Evolutionary conservation across 768 basidiomycete species (phyloP), one percentile per base, ranked within the genome.

Genomic region (Kwoniella heveanensis): DNA sequence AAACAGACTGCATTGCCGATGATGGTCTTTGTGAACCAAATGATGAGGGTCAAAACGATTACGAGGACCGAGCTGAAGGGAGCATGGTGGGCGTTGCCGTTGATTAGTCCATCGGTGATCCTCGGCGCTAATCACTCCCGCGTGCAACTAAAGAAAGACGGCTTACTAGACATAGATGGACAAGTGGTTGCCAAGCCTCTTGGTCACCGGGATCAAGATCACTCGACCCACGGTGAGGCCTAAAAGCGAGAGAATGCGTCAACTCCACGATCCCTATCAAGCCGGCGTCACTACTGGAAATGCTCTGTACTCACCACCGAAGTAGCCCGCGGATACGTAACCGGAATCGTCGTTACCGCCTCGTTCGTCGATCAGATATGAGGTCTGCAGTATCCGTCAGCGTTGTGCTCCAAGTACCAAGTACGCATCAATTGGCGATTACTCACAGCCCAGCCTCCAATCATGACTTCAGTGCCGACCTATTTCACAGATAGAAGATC

Each of bases 11-110:
- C 89, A 67, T 85, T 83, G 2, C 85, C 87, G 9, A 89, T 81
- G 17, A 90, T 81, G 5, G 85, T 83, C 24, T 87, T 87, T 0
- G 86, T 84, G 27, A 87, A 82, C 89, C 89, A 91, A 39, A 90
- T 81, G 7, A 87, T 70, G 27, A 90, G 71, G 71, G 90, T 85
- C 21, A 90, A 82, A 2, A 83, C 85, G 62, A 53, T 57, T 1
- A 67, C 56, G 54, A 67, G 36, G 27, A 37, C 49, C 8, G 72
- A 65, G 57, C 74, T 67, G 62, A 44, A 30, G 13, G 46, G 44
- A 6, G 54, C 6, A 19, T 13, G 24, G 37, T 30, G n/a, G n/a
- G n/a, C n/a, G n/a, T n/a, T n/a, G n/a, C n/a, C n/a, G n/a, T n/a
- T n/a, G n/a, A n/a, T n/a, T n/a, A n/a, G n/a, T n/a, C n/a, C n/a